Percentiles rank a stretch among this genome's conserved stretches.
These are phyloP conservation scores for Dothiorella sarmentorum DNA, from an alignment of 2,329 filamentous ascomycete genomes.

Conservation along the genomic window DNA sequence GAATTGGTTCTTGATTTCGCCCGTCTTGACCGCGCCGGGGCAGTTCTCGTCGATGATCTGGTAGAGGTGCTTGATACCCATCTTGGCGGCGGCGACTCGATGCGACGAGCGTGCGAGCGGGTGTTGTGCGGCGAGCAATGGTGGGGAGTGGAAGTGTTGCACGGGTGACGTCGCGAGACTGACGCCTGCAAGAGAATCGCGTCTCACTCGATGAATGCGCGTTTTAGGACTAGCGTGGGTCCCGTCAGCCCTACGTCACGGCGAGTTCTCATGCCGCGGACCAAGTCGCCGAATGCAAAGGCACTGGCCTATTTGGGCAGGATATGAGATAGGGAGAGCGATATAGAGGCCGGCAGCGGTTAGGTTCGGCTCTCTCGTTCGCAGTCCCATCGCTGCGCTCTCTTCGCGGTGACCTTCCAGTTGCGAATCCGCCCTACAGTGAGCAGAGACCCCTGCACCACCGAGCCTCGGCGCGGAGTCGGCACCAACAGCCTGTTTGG, in stretches of 20 bases:
- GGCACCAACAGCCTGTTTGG: slow-evolving; percentile 13
- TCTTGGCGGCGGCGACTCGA: slow-evolving; percentile 19
- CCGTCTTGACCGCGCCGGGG: slow-evolving; percentile 91
- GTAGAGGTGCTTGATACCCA: slow-evolving; percentile 45
- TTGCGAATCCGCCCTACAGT: slow-evolving; percentile 1
- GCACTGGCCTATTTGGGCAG: neutral
- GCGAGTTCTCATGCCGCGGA: neutral
- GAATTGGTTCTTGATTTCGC: slow-evolving; percentile 98
- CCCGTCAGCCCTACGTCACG: slow-evolving; percentile 4
- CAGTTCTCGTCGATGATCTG: slow-evolving; percentile 68
- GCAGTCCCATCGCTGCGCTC: neutral
- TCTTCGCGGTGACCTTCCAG: neutral
- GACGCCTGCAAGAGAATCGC: slow-evolving; percentile 10
- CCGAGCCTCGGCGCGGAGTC: slow-evolving; percentile 17
- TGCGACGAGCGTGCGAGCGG: neutral
- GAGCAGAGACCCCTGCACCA: neutral
- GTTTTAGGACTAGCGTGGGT: slow-evolving; percentile 13
- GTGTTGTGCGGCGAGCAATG: neutral
- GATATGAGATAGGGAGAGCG: neutral
- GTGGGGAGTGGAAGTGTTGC: slow-evolving; percentile 6
- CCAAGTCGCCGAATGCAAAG: neutral
- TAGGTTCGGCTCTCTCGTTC: neutral
- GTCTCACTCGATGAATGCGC: slow-evolving; percentile 7
- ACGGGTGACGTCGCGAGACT: slow-evolving; percentile 9
- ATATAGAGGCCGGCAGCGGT: neutral